A percentile compares a stretch with the other conserved stretches of the same genome.
phyloP scores from a whole-genome alignment of 2,329 filamentous ascomycete genomes.

The Diaporthe citrichinensis region DNA sequence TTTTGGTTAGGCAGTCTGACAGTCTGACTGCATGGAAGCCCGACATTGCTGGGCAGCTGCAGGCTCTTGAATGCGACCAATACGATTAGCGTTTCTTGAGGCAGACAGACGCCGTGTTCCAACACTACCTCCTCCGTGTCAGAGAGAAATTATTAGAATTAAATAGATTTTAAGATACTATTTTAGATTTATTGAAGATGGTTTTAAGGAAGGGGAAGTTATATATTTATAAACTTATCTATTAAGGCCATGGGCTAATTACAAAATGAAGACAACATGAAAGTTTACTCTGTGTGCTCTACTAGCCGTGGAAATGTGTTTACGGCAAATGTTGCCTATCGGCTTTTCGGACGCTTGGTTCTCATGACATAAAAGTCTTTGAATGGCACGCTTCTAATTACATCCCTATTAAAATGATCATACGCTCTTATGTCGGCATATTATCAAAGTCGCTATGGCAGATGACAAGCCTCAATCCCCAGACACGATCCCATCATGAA shows the following conservation, averaged over 20 bases:
- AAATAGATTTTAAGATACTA: background rate
- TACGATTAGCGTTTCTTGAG: background rate
- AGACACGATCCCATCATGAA: background rate
- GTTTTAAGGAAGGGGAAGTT: background rate
- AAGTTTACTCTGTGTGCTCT: too few species aligned
- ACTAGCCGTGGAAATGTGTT: too few species aligned
- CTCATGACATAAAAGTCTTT: too few species aligned
- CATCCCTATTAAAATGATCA: too few species aligned
- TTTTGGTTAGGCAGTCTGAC: slow-evolving; percentile 17
- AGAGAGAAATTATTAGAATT: background rate
- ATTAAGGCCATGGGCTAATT: background rate
- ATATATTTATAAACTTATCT: background rate
- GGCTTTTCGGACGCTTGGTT: too few species aligned
- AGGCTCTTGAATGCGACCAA: background rate
- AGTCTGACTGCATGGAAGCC: slow-evolving; percentile 11
- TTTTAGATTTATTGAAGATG: too few species aligned
- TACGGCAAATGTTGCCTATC: too few species aligned
- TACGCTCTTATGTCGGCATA: too few species aligned
- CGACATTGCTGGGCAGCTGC: slow-evolving; percentile 7
- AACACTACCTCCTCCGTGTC: background rate
- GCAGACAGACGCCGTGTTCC: slow-evolving; percentile 4
- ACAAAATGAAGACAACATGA: too few species aligned
- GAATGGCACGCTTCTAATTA: too few species aligned
- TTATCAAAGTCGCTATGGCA: background rate
- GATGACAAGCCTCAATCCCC: background rate